Base-by-base conservation (phyloP, 1,284 basidiomycete genomes). In the Kwoniella shivajii region DNA sequence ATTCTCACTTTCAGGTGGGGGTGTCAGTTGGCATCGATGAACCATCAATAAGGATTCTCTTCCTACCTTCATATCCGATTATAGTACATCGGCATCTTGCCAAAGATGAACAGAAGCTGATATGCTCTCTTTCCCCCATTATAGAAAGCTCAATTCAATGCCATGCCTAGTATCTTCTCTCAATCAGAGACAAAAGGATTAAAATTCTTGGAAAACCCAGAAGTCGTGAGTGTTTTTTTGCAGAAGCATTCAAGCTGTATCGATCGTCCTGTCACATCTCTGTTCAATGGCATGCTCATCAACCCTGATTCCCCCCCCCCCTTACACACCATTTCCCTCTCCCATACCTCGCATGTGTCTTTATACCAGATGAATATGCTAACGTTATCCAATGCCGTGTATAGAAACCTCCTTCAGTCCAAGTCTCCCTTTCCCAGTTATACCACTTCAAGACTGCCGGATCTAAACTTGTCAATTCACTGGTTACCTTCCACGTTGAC, bases 101-200 rank as follows among this genome's bases (percentile, higher is more conserved):
- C n/a, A n/a, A n/a, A n/a, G n/a, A n/a, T n/a, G n/a, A n/a, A n/a
- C n/a, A n/a, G n/a, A n/a, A n/a, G n/a, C n/a, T n/a, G n/a, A n/a
- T n/a, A n/a, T n/a, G n/a, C n/a, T n/a, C n/a, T n/a, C n/a, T n/a
- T n/a, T n/a, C n/a, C n/a, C n/a, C n/a, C 39, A 6, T 20, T 24
- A 16, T 57, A 68, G 67, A 68, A 73, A 65, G 64, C 69, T 22
- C 71, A 73, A 46, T 73, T 73, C 66, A 73, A 71, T 56, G 62
- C 61, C 14, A 73, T 73, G 71, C 71, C 71, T 18, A 64, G 59
- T 42, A 61, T 70, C 52, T 73, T 73, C 50, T 63, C 65, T 20
- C 41, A 31, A 1, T 66, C 65, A 4, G 52, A 52, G 31, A 69
- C 69, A 1, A 55, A 64, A 44, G 71, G 54, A 11, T 16, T 66